Evolutionary conservation across 2,329 filamentous ascomycete species (phyloP).

Genomic region (Sclerotinia spermophila): DNA sequence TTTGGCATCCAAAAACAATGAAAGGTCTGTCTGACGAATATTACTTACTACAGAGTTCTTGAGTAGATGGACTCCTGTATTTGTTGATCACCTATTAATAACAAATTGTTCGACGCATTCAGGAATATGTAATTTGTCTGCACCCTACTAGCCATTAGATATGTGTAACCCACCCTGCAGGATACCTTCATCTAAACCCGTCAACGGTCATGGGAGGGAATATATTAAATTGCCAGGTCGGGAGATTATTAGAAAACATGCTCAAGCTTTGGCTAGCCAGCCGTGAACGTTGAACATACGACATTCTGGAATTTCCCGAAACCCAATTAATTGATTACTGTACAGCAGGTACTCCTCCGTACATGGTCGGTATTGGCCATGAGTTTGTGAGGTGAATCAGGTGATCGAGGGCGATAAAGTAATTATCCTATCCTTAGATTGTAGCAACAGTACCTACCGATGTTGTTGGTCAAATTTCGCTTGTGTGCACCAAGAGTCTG

Average conservation of each 20-base stretch:
- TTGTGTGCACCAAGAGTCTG: neutral
- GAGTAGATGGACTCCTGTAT: neutral
- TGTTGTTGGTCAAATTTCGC: constrained; percentile 4
- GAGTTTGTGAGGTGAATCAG: neutral
- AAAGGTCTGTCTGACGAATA: neutral
- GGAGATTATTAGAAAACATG: constrained; percentile 14
- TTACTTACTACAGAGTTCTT: neutral
- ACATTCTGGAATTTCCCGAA: constrained; percentile 3
- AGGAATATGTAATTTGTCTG: neutral
- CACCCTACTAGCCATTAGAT: neutral
- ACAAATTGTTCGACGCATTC: neutral
- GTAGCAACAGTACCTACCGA: neutral
- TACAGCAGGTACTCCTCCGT: neutral
- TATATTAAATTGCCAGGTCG: constrained; percentile 6
- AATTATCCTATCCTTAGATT: too few relatives aligned
- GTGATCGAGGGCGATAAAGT: neutral
- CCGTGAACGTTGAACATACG: constrained; percentile 15
- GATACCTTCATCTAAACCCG: neutral
- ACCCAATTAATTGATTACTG: neutral
- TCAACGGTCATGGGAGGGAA: constrained; percentile 13
- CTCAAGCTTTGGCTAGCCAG: constrained; percentile 18
- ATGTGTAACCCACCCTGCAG: neutral
- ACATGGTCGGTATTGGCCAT: neutral
- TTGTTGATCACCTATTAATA: neutral
- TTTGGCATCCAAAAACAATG: neutral